Evolutionary conservation across 2,329 filamentous ascomycete species (phyloP), one percentile per base, ranked within the genome.

Genomic region (Diaporthe citri): DNA sequence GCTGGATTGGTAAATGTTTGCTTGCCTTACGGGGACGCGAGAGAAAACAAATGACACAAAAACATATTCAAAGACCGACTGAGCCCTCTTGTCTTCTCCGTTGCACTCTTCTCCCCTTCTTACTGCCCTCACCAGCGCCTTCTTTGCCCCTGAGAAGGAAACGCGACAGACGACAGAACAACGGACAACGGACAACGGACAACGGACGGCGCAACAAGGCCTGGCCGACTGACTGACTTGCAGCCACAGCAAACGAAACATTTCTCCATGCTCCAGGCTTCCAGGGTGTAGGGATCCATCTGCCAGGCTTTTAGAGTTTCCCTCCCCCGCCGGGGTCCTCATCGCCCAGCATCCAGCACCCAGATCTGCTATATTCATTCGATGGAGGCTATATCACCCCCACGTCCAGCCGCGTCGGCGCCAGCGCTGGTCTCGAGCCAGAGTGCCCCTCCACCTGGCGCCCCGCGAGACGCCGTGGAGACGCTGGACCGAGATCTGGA

Each of bases 1-100:
- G 71, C 71, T 64, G 71, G 39, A 72, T 72, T 43, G 55, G 22
- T 59, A 71, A 36, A 71, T 59, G 28, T 56, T 64, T 46, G 70
- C 48, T 46, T 69, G 46, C 46, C 31, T 69, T 69, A n/a, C 48
- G 48, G 64, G 57, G 48, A 12, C n/a, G 17, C 28, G n/a, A 51
- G n/a, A 39, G 25, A 20, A 34, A 48, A 60, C 22, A 39, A 52
- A 55, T 36, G 43, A 55, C 52, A 64, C 25, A 62, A 17, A 46
- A 46, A 36, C 10, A 39, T 34, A 51, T 43, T 62, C 41, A 64
- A 62, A 41, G 9, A 43, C 25, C 46, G 48, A 17, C 56, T 34
- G 57, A 28, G 8, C 17, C 57, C 25, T 56, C 31, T 51, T 13
- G 7, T 39, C 51, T 52, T 2, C 2, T 3, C 34, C 8, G 31